Base-by-base conservation (phyloP, 2,329 filamentous ascomycete species). In the Ceratocystis cacaofunesta region DNA sequence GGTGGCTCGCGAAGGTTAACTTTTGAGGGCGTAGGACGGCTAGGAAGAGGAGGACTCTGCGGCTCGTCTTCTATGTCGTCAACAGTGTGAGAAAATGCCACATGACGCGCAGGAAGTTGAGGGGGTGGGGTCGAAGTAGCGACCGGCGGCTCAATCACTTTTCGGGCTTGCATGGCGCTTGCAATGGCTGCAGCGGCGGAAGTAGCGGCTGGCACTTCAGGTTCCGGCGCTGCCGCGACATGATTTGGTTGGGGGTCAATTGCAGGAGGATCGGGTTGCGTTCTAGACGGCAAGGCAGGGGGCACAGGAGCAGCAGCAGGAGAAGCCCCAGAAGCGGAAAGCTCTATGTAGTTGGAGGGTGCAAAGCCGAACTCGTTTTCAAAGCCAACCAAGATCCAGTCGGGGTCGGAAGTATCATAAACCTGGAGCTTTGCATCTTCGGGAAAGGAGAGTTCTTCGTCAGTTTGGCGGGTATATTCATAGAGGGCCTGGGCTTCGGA, bases 391-490 rank as follows among this genome's bases (percentile, higher is more conserved):
- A 99, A 79, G 68, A 94, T 96, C 94, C 94, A 99, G 76, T 99
- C 94, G 15, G 90, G 90, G 74, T 99, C 94, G 4, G 90, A 88
- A 8, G 82, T 86, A 75, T 99, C 94, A 76, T 89, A 97, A 61
- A 99, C 89, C 68, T 88, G 80, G 61, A 99, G 81, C 57, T 84
- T 77, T 50, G 88, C 86, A 73, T 96, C 92, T 78, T 99, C 94
- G 61, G 89, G 83, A 73, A 99, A 97, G 28, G 92, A 97, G 8
- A 99, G 80, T 76, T 99, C 94, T 76, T 99, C 94, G 73, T 99
- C 94, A 28, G 94, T 99, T 77, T 99, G 94, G 71, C 92, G 85
- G 62, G 89, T 89, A 75, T 99, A 99, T 75, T 99, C 94, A 78
- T 92, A 99, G n/a, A 97, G 83, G n/a, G 94, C 90, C 74, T 88